Conservation (phyloP, 202 grass and related monocot species). For the Miscanthus sacchariflorus region DNA sequence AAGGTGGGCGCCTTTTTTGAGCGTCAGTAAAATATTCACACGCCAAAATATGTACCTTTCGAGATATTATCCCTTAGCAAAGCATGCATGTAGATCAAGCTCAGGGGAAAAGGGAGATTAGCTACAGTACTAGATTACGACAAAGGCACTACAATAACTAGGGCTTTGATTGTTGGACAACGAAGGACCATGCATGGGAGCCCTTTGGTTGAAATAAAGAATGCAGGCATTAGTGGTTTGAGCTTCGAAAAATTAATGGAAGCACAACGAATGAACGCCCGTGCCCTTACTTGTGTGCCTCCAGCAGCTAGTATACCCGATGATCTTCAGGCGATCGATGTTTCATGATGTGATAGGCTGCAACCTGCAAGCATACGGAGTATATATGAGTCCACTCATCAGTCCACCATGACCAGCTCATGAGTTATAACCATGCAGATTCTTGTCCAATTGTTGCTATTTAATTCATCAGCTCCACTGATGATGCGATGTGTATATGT, state of each 20-base stretch:
- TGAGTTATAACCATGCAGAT: too few species aligned
- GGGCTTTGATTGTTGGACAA: background rate
- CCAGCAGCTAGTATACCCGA: background rate
- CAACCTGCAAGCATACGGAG: background rate
- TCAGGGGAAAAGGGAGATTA: too few species aligned
- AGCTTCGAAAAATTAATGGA: background rate
- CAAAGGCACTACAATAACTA: background rate
- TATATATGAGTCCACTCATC: too few species aligned
- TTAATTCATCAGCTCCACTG: too few species aligned
- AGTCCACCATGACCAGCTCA: too few species aligned
- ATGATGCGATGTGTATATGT: too few species aligned
- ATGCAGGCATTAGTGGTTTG: background rate
- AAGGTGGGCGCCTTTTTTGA: too few species aligned
- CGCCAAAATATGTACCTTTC: constrained; percentile 27
- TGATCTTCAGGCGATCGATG: background rate
- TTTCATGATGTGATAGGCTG: constrained; percentile 14
- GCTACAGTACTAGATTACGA: background rate
- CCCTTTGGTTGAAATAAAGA: background rate
- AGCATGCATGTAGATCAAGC: too few species aligned
- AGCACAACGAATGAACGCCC: background rate
- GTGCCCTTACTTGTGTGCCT: too few species aligned
- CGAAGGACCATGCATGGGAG: background rate
- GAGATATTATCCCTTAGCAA: too few species aligned
- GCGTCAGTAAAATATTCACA: background rate
- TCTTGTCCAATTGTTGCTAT: too few species aligned